Base-by-base conservation (phyloP, 306 rosid genomes). In the Quercus engelmannii region DNA sequence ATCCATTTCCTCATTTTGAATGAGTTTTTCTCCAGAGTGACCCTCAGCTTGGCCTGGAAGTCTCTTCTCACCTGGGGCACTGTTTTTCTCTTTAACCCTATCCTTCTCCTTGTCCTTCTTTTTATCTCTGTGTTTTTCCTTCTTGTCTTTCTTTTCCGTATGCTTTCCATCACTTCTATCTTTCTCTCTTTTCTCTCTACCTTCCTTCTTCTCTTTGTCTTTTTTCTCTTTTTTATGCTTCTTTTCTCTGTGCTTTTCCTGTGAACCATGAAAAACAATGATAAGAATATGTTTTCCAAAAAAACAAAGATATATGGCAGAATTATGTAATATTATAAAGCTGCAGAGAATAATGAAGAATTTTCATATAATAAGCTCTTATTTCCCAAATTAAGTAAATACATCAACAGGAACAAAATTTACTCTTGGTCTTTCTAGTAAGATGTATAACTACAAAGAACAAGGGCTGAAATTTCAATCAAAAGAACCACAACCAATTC, bases 201-300 rank as follows among this genome's bases (percentile, higher is more conserved):
- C 81, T 72, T 89, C 98, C 83, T 75, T 88, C 90, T 88, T 91
- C 79, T 90, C 97, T 73, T 85, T 92, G 68, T 88, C 98, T 83
- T 59, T 91, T 81, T 87, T 95, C 55, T 93, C 98, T 81, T 93
- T 91, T 79, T 90, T 95, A 71, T 80, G 89, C 78, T 89, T 91
- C 79, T 81, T 91, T 23, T 92, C 97, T 83, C 76, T 90, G 19
- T 83, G 84, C 78, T 91, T 86, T 83, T 89, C 98, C 99, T 95
- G 89, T 74, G 83, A 75, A 71, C 71, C 69, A 61, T 62, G 31
- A 19, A 67, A 73, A 68, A 73, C 46, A 49, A 55, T 5, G 5
- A 43, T 64, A 78, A 43, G 55, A 77, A 54, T 55, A 75, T 20
- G 77, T 72, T 65, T 63, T 21, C 25, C 20, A 28, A 62, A 56